Evolutionary conservation across 2,329 filamentous ascomycete genomes (phyloP), one percentile per base, ranked within the genome.

Genomic region (Cladophialophora exuberans): DNA sequence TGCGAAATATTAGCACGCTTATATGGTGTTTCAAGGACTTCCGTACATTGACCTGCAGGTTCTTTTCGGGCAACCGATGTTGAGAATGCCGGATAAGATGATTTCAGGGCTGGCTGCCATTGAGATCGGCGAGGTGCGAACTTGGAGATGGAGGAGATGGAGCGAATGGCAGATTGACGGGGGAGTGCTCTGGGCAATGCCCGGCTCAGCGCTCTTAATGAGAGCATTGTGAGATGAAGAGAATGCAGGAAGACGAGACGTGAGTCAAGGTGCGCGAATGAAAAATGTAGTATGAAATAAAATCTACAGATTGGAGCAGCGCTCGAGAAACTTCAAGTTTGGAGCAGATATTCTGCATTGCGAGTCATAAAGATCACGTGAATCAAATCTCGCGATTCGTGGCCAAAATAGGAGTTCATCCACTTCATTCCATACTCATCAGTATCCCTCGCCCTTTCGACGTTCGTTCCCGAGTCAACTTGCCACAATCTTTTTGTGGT

Each of bases 191-290:
- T 83, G 65, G 88, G 86, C 69, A 85, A 82, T 45, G 84, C 81
- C 70, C 88, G 86, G 68, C 82, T 79, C 62, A 87, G 70, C 57
- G 79, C 76, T 71, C 87, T 81, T 63, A 89, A 76, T 63, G 87
- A 86, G 69, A 90, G 77, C 88, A 91, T 91, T 62, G 67, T 82
- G 48, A 25, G 18, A 39, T 11, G 13, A 43, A 39, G 36, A 25
- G 30, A 11, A 31, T 30, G 7, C 18, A 49, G 28, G 13, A 11
- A 25, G 15, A 17, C 23, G 18, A 9, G n/a, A 18, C 3, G 15
- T 23, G 20, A 17, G 17, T 28, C 10, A 11, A 47, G 23, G 39
- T n/a, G 35, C n/a, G 17, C 6, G 35, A 42, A 28, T n/a, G n/a
- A 30, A 13, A 30, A 6, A 44, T 17, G 42, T 28, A 50, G 28